Evolutionary conservation across 352 stramenopile genomes (phyloP), one percentile per base, ranked within the genome.

Genomic region (Phytophthora nicotianae): DNA sequence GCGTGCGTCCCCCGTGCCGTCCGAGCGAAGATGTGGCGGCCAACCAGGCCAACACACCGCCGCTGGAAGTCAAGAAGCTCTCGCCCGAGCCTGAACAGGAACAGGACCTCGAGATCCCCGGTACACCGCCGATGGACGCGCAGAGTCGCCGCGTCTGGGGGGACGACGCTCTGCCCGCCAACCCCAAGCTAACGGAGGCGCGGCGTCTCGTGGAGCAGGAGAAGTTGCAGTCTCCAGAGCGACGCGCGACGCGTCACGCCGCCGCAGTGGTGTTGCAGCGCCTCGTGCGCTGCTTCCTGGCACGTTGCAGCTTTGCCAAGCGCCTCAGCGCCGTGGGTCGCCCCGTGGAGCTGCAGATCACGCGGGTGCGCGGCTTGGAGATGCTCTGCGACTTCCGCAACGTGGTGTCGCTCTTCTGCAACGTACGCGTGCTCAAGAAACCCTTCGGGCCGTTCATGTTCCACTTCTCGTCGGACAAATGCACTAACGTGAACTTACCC

Each of bases 361-460:
- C 60, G 41, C 51, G 52, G 9, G 74, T 88, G 19, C 61, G 54
- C 13, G 78, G 81, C 7, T 57, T 91, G 3, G 72, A 90, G 62
- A 77, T 93, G 77, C 75, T 93, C 14, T 92, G 81, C 64, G 85
- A 94, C 59, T 94, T 77, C 40, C 77, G 81, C 40, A 84, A 91
- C 68, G 69, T 94, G 2, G 50, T 66, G 19, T 81, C 78, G 6
- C 50, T 91, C 8, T 89, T 82, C 50, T 94, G 80, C 72, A 91
- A 88, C 50, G 78, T 94, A 3, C 83, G 83, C 47, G 80, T 94
- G 55, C 76, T 94, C n/a, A 92, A 92, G 72, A 89, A 91, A 33
- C 86, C 86, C 10, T 94, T 92, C 48, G 86, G 86, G 0, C 86
- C 86, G 33, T 93, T 93, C 74, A 94, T 94, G 86, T 94, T 92